A percentile compares a stretch with the other conserved stretches of the same genome.
phyloP scores from a whole-genome alignment of 495 filamentous ascomycete genomes.

The Cudoniella acicularis region DNA sequence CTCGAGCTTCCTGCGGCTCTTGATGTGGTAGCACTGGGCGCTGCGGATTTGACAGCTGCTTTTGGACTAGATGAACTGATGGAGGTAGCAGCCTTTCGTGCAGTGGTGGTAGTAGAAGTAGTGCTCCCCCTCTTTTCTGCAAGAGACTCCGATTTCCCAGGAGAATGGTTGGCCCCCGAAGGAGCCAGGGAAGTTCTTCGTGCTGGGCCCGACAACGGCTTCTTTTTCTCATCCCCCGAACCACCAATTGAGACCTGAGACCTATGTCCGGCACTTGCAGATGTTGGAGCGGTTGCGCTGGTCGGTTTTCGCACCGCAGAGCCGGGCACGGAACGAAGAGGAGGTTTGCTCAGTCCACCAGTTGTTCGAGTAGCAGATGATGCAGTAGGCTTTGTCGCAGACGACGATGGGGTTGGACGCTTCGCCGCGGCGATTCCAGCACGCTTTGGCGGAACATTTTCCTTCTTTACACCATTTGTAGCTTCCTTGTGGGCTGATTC shows the following conservation, averaged over 20 bases:
- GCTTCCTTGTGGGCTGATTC: constrained; percentile 12
- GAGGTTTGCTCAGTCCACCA: constrained; percentile 29
- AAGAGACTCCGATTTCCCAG: constrained; percentile 28
- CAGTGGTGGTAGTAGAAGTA: constrained; percentile 6
- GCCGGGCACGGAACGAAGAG: constrained; percentile 19
- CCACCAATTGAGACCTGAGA: constrained; percentile 21
- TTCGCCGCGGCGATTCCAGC: not conserved
- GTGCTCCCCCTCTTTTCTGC: constrained; percentile 30
- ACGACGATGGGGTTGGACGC: constrained; percentile 8
- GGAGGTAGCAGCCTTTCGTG: constrained; percentile 28
- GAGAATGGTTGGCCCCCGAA: constrained; percentile 27
- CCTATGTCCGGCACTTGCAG: constrained; percentile 22
- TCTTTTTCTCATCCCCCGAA: constrained; percentile 29
- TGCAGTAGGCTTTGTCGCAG: constrained; percentile 18
- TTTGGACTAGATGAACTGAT: constrained; percentile 40
- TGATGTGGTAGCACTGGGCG: constrained; percentile 31
- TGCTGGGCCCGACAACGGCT: constrained; percentile 18
- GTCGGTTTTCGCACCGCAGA: constrained; percentile 23
- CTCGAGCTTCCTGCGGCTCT: constrained; percentile 28
- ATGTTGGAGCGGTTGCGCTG: constrained; percentile 23
- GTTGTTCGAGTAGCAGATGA: constrained; percentile 22
- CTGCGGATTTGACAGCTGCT: constrained; percentile 28
- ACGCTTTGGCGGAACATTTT: constrained; percentile 24
- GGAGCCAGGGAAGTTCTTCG: constrained; percentile 29
- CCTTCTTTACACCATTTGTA: constrained; percentile 26